These are phyloP conservation scores for Climacium dendroides DNA, from an alignment of 225 moss, liverwort and hornwort species.

Conservation along the genomic window DNA sequence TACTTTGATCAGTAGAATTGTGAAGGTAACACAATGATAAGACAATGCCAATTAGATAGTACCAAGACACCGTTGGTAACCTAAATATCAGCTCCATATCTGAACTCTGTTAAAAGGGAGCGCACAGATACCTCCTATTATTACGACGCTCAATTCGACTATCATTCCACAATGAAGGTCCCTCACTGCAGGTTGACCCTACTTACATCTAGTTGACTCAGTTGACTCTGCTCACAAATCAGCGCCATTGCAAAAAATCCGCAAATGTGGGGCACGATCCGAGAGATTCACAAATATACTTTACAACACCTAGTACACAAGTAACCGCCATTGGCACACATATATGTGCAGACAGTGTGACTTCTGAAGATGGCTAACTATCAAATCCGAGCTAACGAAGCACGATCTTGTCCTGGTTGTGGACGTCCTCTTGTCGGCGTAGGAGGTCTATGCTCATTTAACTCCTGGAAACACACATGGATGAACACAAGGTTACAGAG, in stretches of 20 bases:
- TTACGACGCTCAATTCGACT: conserved; percentile 20
- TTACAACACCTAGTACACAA: conserved; percentile 42
- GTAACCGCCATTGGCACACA: conserved; percentile 1
- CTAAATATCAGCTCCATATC: conserved; percentile 23
- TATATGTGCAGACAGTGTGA: conserved; percentile 12
- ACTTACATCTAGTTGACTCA: conserved; percentile 19
- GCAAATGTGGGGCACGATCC: conserved; percentile 4
- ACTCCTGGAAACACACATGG: conserved; percentile 27
- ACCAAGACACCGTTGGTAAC: neutral
- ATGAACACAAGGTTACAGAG: neutral
- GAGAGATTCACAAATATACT: conserved; percentile 33
- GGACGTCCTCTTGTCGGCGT: conserved; percentile 87
- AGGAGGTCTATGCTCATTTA: conserved; percentile 87
- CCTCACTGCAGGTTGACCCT: conserved; percentile 26
- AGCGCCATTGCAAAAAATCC: conserved; percentile 14
- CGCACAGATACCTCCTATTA: conserved; percentile 36
- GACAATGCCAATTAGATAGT: neutral
- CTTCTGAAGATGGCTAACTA: neutral
- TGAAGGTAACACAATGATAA: neutral
- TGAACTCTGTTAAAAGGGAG: conserved; percentile 25
- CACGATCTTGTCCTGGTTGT: conserved; percentile 69
- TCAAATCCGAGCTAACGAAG: conserved; percentile 80
- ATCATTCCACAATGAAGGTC: conserved; percentile 31
- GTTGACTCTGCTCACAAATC: conserved; percentile 22
- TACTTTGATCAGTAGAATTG: neutral